Percentiles rank a stretch among this genome's conserved stretches.
These are phyloP conservation scores for Coprinellus aureogranulatus DNA, from an alignment of 768 basidiomycete species.

Conservation along the genomic window DNA sequence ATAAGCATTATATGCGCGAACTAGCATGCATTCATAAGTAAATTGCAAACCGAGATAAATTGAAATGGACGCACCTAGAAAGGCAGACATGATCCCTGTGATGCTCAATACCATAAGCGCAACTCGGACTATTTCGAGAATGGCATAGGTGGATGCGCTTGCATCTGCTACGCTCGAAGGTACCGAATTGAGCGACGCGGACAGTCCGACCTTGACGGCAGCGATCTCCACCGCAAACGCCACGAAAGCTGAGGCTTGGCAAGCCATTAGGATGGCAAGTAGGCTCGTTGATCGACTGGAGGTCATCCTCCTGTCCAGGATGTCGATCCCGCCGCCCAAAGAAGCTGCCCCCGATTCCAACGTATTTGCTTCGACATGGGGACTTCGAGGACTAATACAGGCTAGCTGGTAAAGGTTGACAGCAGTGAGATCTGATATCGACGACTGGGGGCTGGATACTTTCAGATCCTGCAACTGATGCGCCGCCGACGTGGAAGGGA, in stretches of 20 bases:
- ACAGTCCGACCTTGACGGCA: constrained; percentile 8
- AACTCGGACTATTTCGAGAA: constrained; percentile 16
- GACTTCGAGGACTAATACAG: background rate
- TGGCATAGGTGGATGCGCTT: constrained; percentile 3
- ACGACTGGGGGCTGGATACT: constrained; percentile 2
- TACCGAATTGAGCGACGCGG: constrained; percentile 6
- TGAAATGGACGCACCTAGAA: constrained; percentile 22
- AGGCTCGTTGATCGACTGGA: constrained; percentile 15
- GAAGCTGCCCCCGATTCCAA: constrained; percentile 6
- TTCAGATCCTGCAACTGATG: constrained; percentile 3
- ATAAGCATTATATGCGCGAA: constrained; percentile 10
- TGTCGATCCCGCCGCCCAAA: background rate
- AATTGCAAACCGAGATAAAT: constrained; percentile 4
- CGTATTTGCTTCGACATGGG: background rate
- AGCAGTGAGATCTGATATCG: constrained; percentile 5
- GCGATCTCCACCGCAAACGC: constrained; percentile 15
- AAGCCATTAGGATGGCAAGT: constrained; percentile 16
- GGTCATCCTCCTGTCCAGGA: background rate
- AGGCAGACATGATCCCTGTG: constrained; percentile 24
- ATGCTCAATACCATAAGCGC: constrained; percentile 21
- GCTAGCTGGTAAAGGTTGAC: constrained; percentile 5
- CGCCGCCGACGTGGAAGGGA: constrained; percentile 2
- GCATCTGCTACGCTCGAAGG: background rate
- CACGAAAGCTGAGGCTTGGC: constrained; percentile 13
- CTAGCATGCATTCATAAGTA: constrained; percentile 7